Percentiles rank a stretch among this genome's conserved stretches.
These are phyloP conservation scores for Cytauxzoon felis DNA, from an alignment of 169 alveolate genomes.

Conservation along the genomic window DNA sequence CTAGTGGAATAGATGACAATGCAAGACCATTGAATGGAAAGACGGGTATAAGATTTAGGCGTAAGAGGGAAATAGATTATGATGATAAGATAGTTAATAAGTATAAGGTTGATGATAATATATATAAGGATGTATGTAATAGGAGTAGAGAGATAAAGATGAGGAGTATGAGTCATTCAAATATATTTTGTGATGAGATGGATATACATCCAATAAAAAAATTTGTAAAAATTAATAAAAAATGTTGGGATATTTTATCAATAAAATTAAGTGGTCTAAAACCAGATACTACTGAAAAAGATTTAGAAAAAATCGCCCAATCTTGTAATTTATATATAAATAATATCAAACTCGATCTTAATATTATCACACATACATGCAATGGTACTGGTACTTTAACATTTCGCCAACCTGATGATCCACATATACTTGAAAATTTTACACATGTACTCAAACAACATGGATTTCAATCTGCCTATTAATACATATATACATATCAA, in stretches of 20 bases:
- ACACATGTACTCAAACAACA: no score
- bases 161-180: conserved; percentile 23
- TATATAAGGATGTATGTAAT: neutral
- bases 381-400: conserved; percentile 52
- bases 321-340: conserved; percentile 28
- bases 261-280: conserved; percentile 31
- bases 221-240: neutral
- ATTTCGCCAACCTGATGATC: conserved; percentile 27
- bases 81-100: no score
- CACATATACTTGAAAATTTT: no score
- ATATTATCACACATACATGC: conserved; percentile 45
- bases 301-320: conserved; percentile 21
- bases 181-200: conserved; percentile 25
- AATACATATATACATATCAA: no score
- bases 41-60: no score
- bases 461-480: no score
- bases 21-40: no score
- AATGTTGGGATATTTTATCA: neutral
- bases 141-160: conserved; percentile 21
- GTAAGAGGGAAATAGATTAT: no score
- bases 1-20: no score
- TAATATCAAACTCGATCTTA: conserved; percentile 25
- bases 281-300: conserved; percentile 23
- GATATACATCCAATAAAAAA: neutral
- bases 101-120: no score